These are phyloP conservation scores for Peronospora destructor DNA, from an alignment of 352 stramenopile species.

Conservation along the genomic window DNA sequence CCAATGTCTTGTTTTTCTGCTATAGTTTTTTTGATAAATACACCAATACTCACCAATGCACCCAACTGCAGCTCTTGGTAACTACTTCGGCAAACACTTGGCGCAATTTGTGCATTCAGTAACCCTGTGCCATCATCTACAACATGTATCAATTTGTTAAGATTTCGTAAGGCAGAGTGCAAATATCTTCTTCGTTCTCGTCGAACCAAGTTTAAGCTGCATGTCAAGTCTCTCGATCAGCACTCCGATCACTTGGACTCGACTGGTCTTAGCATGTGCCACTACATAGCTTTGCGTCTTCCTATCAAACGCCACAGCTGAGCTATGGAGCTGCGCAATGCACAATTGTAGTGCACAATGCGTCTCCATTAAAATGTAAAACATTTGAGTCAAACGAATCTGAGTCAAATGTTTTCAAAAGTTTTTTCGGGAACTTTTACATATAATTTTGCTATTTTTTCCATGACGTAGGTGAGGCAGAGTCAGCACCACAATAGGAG, in stretches of 20 bases:
- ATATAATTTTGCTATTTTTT: too few relatives aligned
- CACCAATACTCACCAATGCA: conserved; percentile 21
- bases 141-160: background rate
- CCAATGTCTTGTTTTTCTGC: background rate
- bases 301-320: conserved; percentile 16
- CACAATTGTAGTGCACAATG: conserved; percentile 26
- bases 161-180: conserved; percentile 1
- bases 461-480: too few relatives aligned
- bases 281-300: conserved; percentile 20
- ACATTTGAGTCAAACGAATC: background rate
- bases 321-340: conserved; percentile 23
- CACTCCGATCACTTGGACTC: conserved; percentile 32
- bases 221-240: conserved; percentile 14
- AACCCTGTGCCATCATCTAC: conserved; percentile 39
- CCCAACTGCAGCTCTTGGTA: conserved; percentile 20
- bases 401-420: background rate
- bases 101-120: conserved; percentile 20
- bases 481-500: too few relatives aligned
- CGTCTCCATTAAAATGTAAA: conserved; percentile 15
- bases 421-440: too few relatives aligned
- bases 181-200: conserved; percentile 1
- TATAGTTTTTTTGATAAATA: background rate
- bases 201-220: conserved; percentile 31
- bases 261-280: conserved; percentile 9
- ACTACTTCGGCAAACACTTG: conserved; percentile 2